Base-by-base conservation (phyloP, 1,139 yeast species). In the Casaregolazyma lundiana region DNA sequence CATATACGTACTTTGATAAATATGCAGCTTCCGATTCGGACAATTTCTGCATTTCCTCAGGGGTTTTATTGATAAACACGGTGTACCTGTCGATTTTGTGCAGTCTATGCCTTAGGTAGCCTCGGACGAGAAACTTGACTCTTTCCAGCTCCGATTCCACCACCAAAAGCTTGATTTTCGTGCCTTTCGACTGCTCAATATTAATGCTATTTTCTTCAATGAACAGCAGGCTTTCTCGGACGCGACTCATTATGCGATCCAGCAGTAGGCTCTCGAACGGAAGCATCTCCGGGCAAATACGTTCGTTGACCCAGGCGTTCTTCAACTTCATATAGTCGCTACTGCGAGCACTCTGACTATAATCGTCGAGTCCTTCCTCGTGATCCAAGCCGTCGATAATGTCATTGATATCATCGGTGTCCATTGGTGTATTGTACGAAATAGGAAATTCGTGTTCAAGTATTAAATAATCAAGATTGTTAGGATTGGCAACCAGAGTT, bases 81-180 rank as follows among this genome's bases (percentile, higher is more conserved):
- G 88, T 73, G 64, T 71, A 81, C 52, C 72, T 73, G 67, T 89
- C 96, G 38, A 90, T 75, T 60, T 67, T 64, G 45, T 67, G 54
- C 47, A 94, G 67, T 48, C 99, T 71, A 2, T 92, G 76, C 50
- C 98, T 74, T 32, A 90, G 71, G 62, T 88, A 90, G 20, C 89
- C 76, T 47, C 97, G 71, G 16, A 90, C 72, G 38, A 92, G 67
- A 61, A 83, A 92, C 58, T 84, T 88, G 42, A 88, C 77, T 49
- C 98, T 70, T 59, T 92, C 98, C 21, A 92, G 74, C 58, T 92
- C 98, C 3, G 95, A 84, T 62, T 92, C 98, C 52, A 90, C 81
- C 16, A 94, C 77, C 72, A 92, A 78, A 38, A 90, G 70, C 50
- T 84, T 84, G 48, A 92, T 68, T 62, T 90, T 90, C 63, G 84